Percentiles rank a stretch among this genome's conserved stretches.
These are phyloP conservation scores for Epichloe hybrida DNA, from an alignment of 2,329 filamentous ascomycete genomes.

Conservation along the genomic window DNA sequence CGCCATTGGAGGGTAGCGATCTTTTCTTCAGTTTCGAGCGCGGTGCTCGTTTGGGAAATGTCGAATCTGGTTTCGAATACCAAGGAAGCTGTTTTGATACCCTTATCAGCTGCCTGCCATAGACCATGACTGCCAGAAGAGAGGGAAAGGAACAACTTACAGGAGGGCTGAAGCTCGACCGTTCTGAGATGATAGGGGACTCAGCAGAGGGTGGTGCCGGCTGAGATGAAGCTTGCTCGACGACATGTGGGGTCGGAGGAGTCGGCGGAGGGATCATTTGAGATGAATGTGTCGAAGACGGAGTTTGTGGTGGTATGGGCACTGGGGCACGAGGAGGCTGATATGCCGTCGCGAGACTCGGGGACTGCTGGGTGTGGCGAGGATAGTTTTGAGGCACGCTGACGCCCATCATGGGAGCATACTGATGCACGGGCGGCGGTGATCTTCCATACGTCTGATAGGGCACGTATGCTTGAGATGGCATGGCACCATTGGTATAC, in stretches of 20 bases:
- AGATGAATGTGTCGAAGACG: constrained; percentile 38
- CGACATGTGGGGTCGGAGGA: constrained; percentile 30
- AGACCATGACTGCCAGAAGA: neutral
- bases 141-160: constrained; percentile 27
- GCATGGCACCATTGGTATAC: constrained; percentile 39
- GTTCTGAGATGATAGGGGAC: constrained; percentile 6
- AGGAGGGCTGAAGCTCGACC: constrained; percentile 31
- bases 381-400: constrained; percentile 33
- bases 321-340: constrained; percentile 35
- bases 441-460: constrained; percentile 37
- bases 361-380: constrained; percentile 35
- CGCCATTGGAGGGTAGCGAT: constrained; percentile 21
- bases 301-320: constrained; percentile 33
- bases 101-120: neutral
- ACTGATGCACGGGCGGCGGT: constrained; percentile 40
- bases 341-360: constrained; percentile 43
- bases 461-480: constrained; percentile 32
- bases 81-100: constrained; percentile 37
- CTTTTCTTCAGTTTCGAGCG: constrained; percentile 30
- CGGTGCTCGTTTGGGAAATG: constrained; percentile 31
- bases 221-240: constrained; percentile 15
- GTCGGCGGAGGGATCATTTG: constrained; percentile 29
- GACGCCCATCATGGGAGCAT: constrained; percentile 36
- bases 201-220: constrained; percentile 2
- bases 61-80: constrained; percentile 35